Conservation (phyloP, 208 protist genomes). For the Strigomonas culicis region DNA sequence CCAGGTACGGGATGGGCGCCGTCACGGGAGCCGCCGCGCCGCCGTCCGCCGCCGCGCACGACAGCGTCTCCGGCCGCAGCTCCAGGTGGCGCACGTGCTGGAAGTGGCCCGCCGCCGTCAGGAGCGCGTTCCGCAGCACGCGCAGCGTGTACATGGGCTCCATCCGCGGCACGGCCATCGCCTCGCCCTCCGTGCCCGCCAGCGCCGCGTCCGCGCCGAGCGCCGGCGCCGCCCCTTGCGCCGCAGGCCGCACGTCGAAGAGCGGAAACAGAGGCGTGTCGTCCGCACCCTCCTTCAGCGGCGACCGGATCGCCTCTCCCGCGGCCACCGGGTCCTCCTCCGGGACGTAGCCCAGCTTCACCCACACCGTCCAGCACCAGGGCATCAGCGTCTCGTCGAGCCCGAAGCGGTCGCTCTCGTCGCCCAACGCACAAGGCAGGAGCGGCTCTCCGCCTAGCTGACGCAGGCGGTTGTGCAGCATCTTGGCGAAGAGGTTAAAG, state of each 20-base stretch:
- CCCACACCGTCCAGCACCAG: slow-evolving; percentile 69
- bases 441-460: slow-evolving; percentile 77
- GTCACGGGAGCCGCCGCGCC: slow-evolving; percentile 79
- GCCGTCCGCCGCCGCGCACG: slow-evolving; percentile 20
- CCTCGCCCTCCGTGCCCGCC: background rate
- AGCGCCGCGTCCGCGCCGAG: background rate
- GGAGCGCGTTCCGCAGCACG: slow-evolving; percentile 36
- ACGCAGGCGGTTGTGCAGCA: slow-evolving; percentile 86
- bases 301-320: slow-evolving; percentile 13
- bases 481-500: slow-evolving; percentile 93
- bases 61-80: slow-evolving; percentile 5
- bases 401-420: slow-evolving; percentile 88
- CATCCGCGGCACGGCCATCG: background rate
- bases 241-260: slow-evolving; percentile 18
- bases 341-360: slow-evolving; percentile 26
- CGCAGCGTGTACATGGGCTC: slow-evolving; percentile 39
- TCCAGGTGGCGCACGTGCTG: slow-evolving; percentile 69
- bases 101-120: slow-evolving; percentile 59
- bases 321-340: background rate
- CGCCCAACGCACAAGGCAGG: slow-evolving; percentile 78
- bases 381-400: slow-evolving; percentile 62
- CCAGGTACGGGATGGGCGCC: slow-evolving; percentile 62
- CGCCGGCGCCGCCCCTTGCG: background rate
- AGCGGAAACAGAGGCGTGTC: slow-evolving; percentile 25
- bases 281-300: too few species aligned